A percentile compares a stretch with the other conserved stretches of the same genome.
Evolutionary conservation across 805 yeast species (phyloP).

Genomic region (Tetrapisispora nanseiensis): DNA sequence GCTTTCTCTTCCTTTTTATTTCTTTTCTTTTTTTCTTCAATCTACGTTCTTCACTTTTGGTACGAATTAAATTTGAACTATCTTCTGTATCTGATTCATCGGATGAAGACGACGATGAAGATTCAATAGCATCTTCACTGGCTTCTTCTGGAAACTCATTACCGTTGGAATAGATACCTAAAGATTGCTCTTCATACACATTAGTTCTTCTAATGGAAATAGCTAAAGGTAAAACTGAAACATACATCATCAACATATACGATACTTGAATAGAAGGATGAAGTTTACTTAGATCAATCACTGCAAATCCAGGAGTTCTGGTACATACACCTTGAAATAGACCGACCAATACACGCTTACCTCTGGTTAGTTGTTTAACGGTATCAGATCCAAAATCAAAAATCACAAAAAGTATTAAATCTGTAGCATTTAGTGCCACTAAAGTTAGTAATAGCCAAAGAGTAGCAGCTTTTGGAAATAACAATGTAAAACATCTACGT

Average conservation of each 20-base stretch:
- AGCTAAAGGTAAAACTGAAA: conserved; percentile 91
- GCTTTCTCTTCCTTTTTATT: conserved; percentile 14
- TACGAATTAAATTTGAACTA: background rate
- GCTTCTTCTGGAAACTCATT: conserved; percentile 17
- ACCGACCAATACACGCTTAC: conserved; percentile 70
- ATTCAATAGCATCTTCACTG: conserved; percentile 5
- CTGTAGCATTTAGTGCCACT: conserved; percentile 62
- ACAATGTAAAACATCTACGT: conserved; percentile 85
- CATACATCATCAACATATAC: conserved; percentile 95
- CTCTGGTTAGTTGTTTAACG: conserved; percentile 47
- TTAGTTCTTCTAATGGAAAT: conserved; percentile 93
- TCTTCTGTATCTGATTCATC: conserved; percentile 19
- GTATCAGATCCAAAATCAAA: conserved; percentile 54
- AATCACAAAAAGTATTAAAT: conserved; percentile 69
- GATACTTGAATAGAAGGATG: conserved; percentile 92
- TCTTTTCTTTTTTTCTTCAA: conserved; percentile 3
- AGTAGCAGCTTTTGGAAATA: conserved; percentile 88
- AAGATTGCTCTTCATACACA: conserved; percentile 93
- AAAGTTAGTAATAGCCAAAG: conserved; percentile 86
- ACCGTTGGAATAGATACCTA: conserved; percentile 67
- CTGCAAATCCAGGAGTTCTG: conserved; percentile 86
- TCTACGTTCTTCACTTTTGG: conserved; percentile 3
- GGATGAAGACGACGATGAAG: background rate
- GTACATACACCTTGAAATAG: conserved; percentile 85
- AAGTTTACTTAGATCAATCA: conserved; percentile 55